Conservation (phyloP, 2,329 filamentous ascomycete genomes). For the Aschersonia sp. region DNA sequence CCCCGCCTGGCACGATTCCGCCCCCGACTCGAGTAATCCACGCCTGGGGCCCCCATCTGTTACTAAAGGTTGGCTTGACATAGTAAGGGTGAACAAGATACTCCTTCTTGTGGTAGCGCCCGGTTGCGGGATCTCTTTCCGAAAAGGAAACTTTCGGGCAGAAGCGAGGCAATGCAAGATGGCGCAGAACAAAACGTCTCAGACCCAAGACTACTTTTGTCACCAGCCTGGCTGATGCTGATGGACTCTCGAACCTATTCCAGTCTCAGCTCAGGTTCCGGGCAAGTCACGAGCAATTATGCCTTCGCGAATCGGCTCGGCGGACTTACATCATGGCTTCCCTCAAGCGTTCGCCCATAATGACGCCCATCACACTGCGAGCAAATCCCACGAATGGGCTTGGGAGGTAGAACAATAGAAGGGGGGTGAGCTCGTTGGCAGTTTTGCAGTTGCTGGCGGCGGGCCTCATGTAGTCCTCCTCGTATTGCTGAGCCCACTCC, state of each 20-base stretch:
- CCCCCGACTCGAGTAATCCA: conserved; percentile 1
- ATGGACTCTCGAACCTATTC: not conserved
- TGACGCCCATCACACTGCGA: not conserved
- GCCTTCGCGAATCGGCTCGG: not conserved
- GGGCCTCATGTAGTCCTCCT: conserved; percentile 1
- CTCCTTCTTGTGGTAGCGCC: not conserved
- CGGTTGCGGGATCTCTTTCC: not conserved
- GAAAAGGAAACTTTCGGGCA: not conserved
- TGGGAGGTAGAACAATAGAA: not conserved
- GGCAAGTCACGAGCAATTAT: not conserved
- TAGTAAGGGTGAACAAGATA: conserved; percentile 3
- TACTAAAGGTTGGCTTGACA: conserved; percentile 1
- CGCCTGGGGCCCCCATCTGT: conserved; percentile 1
- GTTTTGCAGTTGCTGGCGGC: conserved; percentile 1
- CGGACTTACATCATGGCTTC: conserved; percentile 2
- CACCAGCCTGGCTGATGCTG: not conserved
- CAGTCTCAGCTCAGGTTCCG: not conserved
- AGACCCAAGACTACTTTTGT: not conserved
- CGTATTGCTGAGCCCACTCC: conserved; percentile 1
- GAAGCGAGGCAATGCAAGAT: conserved; percentile 1
- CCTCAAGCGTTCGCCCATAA: conserved; percentile 2
- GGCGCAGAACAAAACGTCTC: not conserved
- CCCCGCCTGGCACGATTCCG: conserved; percentile 1
- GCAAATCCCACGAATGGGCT: not conserved
- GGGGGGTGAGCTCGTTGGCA: conserved; percentile 1